Conservation (phyloP, 306 rosid species). For the Quercus gilva region DNA sequence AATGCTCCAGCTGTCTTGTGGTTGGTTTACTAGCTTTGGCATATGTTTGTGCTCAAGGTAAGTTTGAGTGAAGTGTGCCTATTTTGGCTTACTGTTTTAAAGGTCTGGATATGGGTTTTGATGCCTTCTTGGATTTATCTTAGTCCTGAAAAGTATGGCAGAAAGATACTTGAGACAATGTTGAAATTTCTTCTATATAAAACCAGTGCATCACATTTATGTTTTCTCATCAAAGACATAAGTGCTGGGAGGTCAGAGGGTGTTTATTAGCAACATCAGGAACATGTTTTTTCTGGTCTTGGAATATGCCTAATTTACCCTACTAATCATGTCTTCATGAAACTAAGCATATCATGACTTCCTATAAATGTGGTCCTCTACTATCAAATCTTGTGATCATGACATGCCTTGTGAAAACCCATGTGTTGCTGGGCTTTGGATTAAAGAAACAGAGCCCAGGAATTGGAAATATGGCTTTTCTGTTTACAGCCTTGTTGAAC, state of each 20-base stretch:
- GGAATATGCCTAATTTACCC: neutral
- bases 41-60: neutral
- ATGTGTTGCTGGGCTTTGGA: neutral
- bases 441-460: neutral
- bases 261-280: neutral
- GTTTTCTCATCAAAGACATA: neutral
- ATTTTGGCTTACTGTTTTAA: neutral
- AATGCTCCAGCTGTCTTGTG: neutral
- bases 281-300: neutral
- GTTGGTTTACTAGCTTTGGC: neutral
- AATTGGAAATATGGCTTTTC: neutral
- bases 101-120: neutral
- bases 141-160: neutral
- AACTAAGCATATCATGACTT: neutral
- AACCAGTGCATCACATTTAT: neutral
- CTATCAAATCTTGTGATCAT: neutral
- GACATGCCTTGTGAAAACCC: neutral
- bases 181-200: neutral
- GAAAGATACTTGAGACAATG: neutral
- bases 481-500: neutral
- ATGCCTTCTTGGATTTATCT: neutral
- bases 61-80: neutral
- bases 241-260: neutral
- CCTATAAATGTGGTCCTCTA: neutral
- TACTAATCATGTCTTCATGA: neutral